Evolutionary conservation across 345 rosid genomes (phyloP), one percentile per base, ranked within the genome.

Genomic region (Conringia planisiliqua): DNA sequence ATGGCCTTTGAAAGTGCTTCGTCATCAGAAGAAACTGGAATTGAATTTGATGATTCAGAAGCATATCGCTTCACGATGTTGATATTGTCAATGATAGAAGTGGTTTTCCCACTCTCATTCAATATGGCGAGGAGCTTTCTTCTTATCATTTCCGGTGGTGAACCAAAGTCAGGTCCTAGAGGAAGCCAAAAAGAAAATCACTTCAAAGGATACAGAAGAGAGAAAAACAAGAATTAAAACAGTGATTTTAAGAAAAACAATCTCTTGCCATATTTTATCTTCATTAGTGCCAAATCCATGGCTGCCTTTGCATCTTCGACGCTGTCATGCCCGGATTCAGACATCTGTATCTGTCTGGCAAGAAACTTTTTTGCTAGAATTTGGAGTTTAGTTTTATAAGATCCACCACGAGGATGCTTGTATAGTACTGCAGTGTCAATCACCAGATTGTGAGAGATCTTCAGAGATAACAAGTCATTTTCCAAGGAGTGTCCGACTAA

Each of bases 401-500:
- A 89, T 59, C 85, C 84, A 43, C 90, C 92, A 16, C 84, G 88
- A 3, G 94, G 92, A 76, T 89, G 92, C 80, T 90, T 86, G 87
- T 95, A 95, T 36, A 92, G 69, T 44, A 95, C 71, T 51, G 99
- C 88, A 40, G 99, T 92, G 81, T 95, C 99, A 85, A 95, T 86
- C 79, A 95, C 97, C 87, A 87, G 62, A 39, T 81, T 72, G 61
- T 95, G 99, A 82, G 85, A 86, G 79, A 92, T 86, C 86, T 89
- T 92, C 81, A 92, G 71, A 65, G 97, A 96, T 61, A 85, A 65
- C 74, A 95, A 84, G 76, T 95, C 97, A 83, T 90, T 95, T 78
- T 90, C 99, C 86, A 95, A 77, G n/a, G 99, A 95, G 73, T 95
- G 99, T 67, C 98, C 98, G 13, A 95, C 83, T 83, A 95, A 83